Evolutionary conservation across 2,329 filamentous ascomycete genomes (phyloP).

Genomic region (Trichoderma gracile): DNA sequence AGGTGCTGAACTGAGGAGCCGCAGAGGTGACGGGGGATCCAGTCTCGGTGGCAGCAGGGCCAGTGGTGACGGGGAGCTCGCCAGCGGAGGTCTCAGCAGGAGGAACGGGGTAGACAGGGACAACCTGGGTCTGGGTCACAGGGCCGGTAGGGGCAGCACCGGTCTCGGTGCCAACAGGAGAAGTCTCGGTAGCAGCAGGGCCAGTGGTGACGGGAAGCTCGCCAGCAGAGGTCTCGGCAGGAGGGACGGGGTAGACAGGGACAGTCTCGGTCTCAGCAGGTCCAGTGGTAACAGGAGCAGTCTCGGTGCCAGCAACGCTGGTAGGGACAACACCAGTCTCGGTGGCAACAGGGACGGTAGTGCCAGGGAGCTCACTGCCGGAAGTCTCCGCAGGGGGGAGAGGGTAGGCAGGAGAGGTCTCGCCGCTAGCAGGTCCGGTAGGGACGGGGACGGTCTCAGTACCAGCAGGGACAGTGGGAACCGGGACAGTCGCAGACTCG

Average conservation of each 20-base stretch:
- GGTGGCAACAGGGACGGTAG: slow-evolving; percentile 28
- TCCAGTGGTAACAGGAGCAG: background rate
- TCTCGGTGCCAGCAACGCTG: background rate
- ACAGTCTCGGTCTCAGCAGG: slow-evolving; percentile 15
- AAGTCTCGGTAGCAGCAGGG: slow-evolving; percentile 25
- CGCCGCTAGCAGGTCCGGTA: no score
- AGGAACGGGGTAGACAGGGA: slow-evolving; percentile 6
- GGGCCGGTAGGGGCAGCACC: slow-evolving; percentile 22
- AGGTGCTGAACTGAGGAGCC: slow-evolving; percentile 43
- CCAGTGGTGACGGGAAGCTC: slow-evolving; percentile 27
- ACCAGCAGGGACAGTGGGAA: slow-evolving; percentile 9
- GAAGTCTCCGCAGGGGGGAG: no score
- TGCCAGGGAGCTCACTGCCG: no score
- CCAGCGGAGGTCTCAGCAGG: slow-evolving; percentile 29
- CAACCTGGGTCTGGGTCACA: background rate
- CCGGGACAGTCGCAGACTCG: slow-evolving; percentile 23
- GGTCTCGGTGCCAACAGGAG: slow-evolving; percentile 5
- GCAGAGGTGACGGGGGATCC: background rate
- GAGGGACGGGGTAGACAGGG: slow-evolving; percentile 3
- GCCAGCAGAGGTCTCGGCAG: slow-evolving; percentile 29
- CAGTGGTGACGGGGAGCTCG: slow-evolving; percentile 24
- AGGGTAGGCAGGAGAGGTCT: no score
- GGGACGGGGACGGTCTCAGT: slow-evolving; percentile 1
- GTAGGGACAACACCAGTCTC: no score
- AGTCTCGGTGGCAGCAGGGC: slow-evolving; percentile 10